A percentile compares a stretch with the other conserved stretches of the same genome.
Conservation (phyloP, 2,329 filamentous ascomycete species). For the Alternaria solani region DNA sequence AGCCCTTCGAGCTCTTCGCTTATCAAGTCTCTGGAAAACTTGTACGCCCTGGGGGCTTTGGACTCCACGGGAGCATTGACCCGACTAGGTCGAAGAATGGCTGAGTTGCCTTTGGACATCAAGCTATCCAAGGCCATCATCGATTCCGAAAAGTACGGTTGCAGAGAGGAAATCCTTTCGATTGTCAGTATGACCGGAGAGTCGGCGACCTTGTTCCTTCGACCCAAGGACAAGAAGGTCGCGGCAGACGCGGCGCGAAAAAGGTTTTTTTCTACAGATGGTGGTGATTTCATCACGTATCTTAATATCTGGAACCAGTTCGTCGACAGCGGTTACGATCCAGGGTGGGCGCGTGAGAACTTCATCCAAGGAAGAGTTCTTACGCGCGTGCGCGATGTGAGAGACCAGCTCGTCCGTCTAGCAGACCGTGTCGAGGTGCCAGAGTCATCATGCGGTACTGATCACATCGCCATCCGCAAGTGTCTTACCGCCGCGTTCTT, state of each 20-base stretch:
- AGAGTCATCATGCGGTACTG: neutral
- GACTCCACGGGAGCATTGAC: slow-evolving; percentile 89
- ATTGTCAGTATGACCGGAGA: slow-evolving; percentile 96
- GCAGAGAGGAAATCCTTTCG: slow-evolving; percentile 89
- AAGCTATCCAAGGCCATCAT: slow-evolving; percentile 91
- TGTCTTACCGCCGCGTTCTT: neutral
- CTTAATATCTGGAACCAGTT: slow-evolving; percentile 96
- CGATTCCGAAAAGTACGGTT: slow-evolving; percentile 87
- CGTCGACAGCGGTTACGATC: slow-evolving; percentile 89
- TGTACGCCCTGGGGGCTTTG: slow-evolving; percentile 89
- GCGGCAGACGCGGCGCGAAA: slow-evolving; percentile 88
- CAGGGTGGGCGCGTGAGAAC: slow-evolving; percentile 89
- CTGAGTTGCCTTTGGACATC: slow-evolving; percentile 90
- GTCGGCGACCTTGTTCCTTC: slow-evolving; percentile 86
- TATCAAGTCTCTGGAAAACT: slow-evolving; percentile 85
- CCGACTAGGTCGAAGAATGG: slow-evolving; percentile 91
- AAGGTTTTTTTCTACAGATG: slow-evolving; percentile 62
- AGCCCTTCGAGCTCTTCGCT: slow-evolving; percentile 88
- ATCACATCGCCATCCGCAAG: neutral
- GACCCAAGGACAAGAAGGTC: slow-evolving; percentile 94
- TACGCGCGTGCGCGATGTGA: slow-evolving; percentile 83
- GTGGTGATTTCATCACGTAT: slow-evolving; percentile 86
- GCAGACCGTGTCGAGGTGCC: slow-evolving; percentile 72
- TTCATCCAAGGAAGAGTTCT: slow-evolving; percentile 82
- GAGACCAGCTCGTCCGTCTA: slow-evolving; percentile 73